phyloP scores from a whole-genome alignment of 2,329 filamentous ascomycete genomes.

The Fusarium illudens region DNA sequence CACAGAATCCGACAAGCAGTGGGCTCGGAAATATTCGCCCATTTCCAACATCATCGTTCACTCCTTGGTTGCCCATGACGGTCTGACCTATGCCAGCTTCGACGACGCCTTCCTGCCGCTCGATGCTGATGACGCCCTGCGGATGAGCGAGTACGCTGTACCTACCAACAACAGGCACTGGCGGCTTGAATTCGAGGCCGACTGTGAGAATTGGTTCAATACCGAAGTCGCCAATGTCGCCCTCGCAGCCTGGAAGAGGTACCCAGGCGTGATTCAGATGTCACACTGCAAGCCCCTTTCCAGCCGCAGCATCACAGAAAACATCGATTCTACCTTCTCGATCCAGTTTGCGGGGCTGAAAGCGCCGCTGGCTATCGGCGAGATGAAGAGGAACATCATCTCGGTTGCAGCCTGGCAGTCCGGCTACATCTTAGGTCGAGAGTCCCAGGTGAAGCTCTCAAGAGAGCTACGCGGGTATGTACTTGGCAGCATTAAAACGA shows the following conservation, averaged over 20 bases:
- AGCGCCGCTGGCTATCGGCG: neutral
- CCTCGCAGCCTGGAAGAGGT: neutral
- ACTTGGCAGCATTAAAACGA: neutral
- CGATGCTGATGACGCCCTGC: neutral
- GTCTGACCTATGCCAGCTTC: neutral
- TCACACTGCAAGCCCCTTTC: neutral
- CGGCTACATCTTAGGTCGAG: neutral
- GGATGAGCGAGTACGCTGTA: neutral
- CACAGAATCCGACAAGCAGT: neutral
- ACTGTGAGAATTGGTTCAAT: constrained; percentile 3
- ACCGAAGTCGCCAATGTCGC: neutral
- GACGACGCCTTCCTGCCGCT: neutral
- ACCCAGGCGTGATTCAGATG: neutral
- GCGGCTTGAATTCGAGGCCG: neutral
- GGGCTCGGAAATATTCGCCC: neutral
- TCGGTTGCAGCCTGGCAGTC: neutral
- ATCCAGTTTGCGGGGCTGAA: neutral
- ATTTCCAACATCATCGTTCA: neutral
- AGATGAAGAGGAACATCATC: constrained; percentile 1
- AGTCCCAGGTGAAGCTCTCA: neutral
- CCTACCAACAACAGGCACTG: neutral
- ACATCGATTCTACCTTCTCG: neutral
- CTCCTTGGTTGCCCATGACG: neutral
- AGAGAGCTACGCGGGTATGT: neutral
- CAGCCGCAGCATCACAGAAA: neutral